Conservation (phyloP, 345 rosid species). For the Eucalyptus erythrocorys region DNA sequence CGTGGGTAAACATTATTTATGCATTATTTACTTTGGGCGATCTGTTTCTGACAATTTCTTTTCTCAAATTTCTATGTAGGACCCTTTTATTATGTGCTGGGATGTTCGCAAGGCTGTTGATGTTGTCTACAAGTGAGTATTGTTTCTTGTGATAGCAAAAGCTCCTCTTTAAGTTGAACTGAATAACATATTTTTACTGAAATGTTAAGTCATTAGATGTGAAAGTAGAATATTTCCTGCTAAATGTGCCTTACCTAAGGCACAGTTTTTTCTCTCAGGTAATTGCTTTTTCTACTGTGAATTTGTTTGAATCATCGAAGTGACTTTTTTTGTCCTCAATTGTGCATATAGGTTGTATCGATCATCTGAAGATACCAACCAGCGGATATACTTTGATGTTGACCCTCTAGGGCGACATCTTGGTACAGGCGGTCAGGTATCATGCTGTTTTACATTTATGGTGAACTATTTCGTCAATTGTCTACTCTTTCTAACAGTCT, state of each 20-base stretch:
- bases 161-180: neutral
- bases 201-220: neutral
- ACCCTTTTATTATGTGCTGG: too few species aligned
- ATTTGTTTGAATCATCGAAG: too few species aligned
- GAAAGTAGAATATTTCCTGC: neutral
- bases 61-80: constrained; percentile 26
- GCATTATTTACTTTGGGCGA: neutral
- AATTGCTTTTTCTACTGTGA: too few species aligned
- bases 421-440: too few species aligned
- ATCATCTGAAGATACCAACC: constrained; percentile 77
- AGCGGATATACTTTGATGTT: too few species aligned
- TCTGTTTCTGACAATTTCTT: neutral
- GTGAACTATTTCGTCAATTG: too few species aligned
- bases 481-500: too few species aligned
- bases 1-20: neutral
- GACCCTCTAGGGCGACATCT: too few species aligned
- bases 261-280: neutral
- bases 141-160: neutral
- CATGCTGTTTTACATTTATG: too few species aligned
- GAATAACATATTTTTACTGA: neutral
- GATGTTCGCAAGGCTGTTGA: constrained; percentile 80
- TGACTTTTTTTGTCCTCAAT: neutral
- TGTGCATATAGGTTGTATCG: constrained; percentile 54
- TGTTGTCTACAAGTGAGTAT: constrained; percentile 77
- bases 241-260: neutral